Conservation (phyloP, 1,139 yeast species). For the Scheffersomyces segobiensis region DNA sequence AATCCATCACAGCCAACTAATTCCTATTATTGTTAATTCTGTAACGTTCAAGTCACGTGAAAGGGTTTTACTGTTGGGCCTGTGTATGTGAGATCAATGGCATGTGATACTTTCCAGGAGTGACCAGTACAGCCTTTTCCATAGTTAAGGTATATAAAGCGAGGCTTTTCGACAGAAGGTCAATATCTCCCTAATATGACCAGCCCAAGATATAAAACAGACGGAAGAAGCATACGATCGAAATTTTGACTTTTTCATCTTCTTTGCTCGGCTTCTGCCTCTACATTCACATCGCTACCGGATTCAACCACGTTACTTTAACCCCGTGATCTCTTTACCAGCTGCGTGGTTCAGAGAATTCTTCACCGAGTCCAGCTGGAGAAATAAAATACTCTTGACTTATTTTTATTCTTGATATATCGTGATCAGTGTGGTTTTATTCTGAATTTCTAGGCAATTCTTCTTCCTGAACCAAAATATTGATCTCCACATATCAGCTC, state of each 20-base stretch:
- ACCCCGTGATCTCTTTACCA: not conserved
- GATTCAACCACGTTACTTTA: not conserved
- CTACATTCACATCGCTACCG: not conserved
- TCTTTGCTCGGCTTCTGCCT: not conserved
- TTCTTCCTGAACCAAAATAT: not conserved
- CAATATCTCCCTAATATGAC: not conserved
- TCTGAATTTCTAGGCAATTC: not conserved
- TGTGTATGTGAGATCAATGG: not conserved
- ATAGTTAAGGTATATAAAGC: not conserved
- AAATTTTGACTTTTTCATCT: not conserved
- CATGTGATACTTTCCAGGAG: not conserved
- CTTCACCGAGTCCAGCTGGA: not conserved
- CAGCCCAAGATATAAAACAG: not conserved
- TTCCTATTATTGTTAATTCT: too few species aligned
- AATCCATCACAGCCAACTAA: not conserved
- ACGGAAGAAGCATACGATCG: not conserved
- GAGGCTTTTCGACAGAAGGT: not conserved
- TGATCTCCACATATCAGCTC: not conserved
- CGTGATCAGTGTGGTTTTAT: not conserved
- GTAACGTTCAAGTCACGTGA: not conserved
- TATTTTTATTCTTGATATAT: not conserved
- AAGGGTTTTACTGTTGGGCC: not conserved
- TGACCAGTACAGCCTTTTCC: not conserved
- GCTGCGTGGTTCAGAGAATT: not conserved
- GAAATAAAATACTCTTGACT: not conserved